Base-by-base conservation (phyloP, 306 rosid species). In the Sicyos edulis region DNA sequence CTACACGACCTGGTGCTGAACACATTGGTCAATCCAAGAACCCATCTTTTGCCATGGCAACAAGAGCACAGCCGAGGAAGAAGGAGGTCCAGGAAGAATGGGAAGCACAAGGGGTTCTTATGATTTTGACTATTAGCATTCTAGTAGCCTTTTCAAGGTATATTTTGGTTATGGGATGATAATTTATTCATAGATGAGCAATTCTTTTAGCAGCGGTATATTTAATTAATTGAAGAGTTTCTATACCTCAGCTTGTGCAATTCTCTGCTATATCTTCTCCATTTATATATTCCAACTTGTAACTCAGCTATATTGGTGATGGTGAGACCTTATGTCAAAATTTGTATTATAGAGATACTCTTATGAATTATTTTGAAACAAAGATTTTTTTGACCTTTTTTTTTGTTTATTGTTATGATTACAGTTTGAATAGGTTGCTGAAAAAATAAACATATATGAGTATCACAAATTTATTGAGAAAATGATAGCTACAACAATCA, bases 21-120 rank as follows among this genome's bases (percentile, higher is more conserved):
- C 7, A 55, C 24, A 9, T 85, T 86, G 34, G 7, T 12, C 0
- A 81, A 89, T 14, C 80, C 77, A 0, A 74, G 14, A 1, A 82
- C 85, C 2, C 82, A 7, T 70, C 80, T 74, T 65, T 64, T 85
- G 20, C 95, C 96, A 0, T 92, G 96, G 96, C 80, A 85, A 73
- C 67, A 74, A 16, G 78, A 73, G 34, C 58, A 21, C 21, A 51
- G 49, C 0, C 54, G 29, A 20, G 15, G 21, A 24, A 56, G 20
- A 2, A 65, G 71, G 71, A 44, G 71, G 71, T 0, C 17, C 19
- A 66, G 6, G 60, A 77, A 56, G 10, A 29, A 72, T 53, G 44
- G 76, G 49, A 71, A 60, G 68, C 74, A 77, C 29, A 54, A 4
- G 54, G 53, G 76, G 6, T 52, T 70, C 15, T 34, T 66, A 40